phyloP scores from a whole-genome alignment of 495 filamentous ascomycete species.

The Monascus purpureus region DNA sequence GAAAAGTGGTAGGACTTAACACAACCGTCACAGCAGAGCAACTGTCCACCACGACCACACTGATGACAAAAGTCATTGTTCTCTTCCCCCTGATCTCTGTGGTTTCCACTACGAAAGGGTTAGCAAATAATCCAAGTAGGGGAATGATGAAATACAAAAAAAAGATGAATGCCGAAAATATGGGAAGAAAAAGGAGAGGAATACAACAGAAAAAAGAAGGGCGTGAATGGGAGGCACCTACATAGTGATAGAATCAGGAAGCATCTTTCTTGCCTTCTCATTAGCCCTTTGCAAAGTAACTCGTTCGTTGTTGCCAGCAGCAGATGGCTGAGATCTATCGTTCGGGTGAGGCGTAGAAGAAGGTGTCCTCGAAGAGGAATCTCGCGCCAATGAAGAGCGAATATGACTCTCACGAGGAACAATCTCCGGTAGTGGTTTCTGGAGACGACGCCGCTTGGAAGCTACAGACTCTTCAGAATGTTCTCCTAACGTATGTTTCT shows the following conservation, averaged over 20 bases:
- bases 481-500: slow-evolving; percentile 15
- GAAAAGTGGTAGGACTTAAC: slow-evolving; percentile 71
- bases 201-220: too few species aligned
- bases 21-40: slow-evolving; percentile 91
- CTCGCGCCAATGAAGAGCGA: slow-evolving; percentile 10
- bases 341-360: too few species aligned
- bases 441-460: slow-evolving; percentile 17
- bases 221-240: too few species aligned
- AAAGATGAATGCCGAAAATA: slow-evolving; percentile 7
- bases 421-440: slow-evolving; percentile 9
- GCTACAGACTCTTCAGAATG: slow-evolving; percentile 13
- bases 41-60: slow-evolving; percentile 65
- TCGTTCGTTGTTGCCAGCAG: slow-evolving; percentile 3
- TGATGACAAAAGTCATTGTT: slow-evolving; percentile 81
- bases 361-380: slow-evolving; percentile 1
- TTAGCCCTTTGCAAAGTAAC: background rate
- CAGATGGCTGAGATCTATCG: too few species aligned
- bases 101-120: slow-evolving; percentile 3
- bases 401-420: slow-evolving; percentile 12
- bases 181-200: too few species aligned
- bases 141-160: too few species aligned
- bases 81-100: slow-evolving; percentile 29
- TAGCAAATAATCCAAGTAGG: slow-evolving; percentile 4
- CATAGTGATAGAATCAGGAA: too few species aligned
- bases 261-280: too few species aligned